Base-by-base conservation (phyloP, 441 rosid species). In the Brassica balearica region DNA sequence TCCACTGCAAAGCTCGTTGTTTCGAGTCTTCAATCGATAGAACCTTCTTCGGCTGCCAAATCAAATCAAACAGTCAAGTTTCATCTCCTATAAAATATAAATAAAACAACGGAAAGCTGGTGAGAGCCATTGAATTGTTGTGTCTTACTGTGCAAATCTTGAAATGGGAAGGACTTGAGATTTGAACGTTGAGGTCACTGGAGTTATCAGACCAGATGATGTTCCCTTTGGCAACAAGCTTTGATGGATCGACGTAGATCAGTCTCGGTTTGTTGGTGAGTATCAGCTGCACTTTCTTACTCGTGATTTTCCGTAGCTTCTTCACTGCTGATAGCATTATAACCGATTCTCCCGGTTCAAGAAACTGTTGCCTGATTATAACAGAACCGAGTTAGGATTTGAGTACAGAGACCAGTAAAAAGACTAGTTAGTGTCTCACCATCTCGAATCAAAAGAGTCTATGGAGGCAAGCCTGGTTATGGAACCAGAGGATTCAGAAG, bases 231-330 rank as follows among this genome's bases (percentile, higher is more conserved):
- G 86, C 92, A 38, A 90, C 69, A 70, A 95, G 86, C 80, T 96
- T 96, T 15, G 97, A 82, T 51, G 99, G 98, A 77, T 96, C 98
- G 43, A 92, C 97, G 12, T 94, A 96, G 38, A 96, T 88, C 81
- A 96, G 82, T 82, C 85, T 94, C 22, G 99, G 99, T 75, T 94
- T 96, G 86, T 89, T 91, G 72, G 99, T 96, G 43, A 96, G 98
- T 77, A 96, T 94, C 64, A 96, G 97, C 84, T 96, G 98, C 87
- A 96, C 98, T 77, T 96, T 96, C 87, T 96, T 94, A 90, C 89
- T 96, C 2, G 98, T 87, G 81, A 94, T 58, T 81, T 96, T 96
- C 84, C 86, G 94, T 68, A 96, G 78, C 86, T 92, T 94, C 90
- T 94, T 96, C 84, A 96, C 97, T 86, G 91, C 89, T 38, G 99